Conservation (phyloP, 306 rosid species). For the Alnus glutinosa region DNA sequence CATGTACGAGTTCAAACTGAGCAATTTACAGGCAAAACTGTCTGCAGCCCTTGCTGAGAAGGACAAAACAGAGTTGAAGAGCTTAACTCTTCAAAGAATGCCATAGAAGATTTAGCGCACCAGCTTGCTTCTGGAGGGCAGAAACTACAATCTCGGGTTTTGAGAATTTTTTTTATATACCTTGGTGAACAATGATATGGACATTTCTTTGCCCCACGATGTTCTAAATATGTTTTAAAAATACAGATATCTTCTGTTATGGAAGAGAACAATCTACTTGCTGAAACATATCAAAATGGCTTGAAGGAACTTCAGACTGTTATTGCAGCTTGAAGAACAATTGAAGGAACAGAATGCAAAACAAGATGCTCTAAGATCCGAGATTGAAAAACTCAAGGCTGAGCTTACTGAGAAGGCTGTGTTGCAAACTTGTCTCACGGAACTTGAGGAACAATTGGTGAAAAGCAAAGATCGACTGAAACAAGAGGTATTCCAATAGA, state of each 20-base stretch:
- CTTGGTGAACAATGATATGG: constrained; percentile 1
- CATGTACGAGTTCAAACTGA: constrained; percentile 49
- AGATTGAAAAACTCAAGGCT: constrained; percentile 59
- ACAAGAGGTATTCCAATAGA: too few relatives aligned
- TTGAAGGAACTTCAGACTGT: constrained; percentile 73
- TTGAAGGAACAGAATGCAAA: constrained; percentile 61
- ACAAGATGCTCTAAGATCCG: constrained; percentile 57
- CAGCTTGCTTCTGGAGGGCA: too few relatives aligned
- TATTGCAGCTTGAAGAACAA: constrained; percentile 65
- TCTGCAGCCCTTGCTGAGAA: too few relatives aligned
- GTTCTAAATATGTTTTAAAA: not conserved
- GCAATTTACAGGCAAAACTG: constrained; percentile 38
- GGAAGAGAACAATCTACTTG: constrained; percentile 79
- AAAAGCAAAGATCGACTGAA: constrained; percentile 55
- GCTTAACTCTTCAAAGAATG: too few relatives aligned
- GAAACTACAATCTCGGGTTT: constrained; percentile 77
- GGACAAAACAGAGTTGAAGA: too few relatives aligned
- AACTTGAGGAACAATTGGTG: constrained; percentile 60
- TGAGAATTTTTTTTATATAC: not conserved
- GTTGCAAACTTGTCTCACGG: constrained; percentile 55
- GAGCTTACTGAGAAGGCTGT: constrained; percentile 62
- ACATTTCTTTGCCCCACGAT: not conserved
- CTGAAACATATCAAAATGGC: constrained; percentile 62
- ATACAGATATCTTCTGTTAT: constrained; percentile 68
- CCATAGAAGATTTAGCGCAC: too few relatives aligned